Evolutionary conservation across 768 basidiomycete genomes (phyloP).

Genomic region (Boletus reticuloceps): DNA sequence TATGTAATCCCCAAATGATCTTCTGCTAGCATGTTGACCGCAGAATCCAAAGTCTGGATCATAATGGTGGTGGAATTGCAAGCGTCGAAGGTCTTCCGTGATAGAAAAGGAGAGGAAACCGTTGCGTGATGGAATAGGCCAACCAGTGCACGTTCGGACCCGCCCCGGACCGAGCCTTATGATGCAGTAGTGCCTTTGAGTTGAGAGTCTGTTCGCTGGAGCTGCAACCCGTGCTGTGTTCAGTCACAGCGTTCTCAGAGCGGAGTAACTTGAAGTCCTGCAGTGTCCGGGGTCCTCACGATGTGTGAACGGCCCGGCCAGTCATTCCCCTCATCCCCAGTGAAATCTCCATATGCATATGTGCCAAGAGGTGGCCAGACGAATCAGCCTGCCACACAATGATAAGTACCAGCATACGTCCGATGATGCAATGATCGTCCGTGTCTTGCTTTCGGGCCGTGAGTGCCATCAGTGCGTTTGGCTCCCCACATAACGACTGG

Average conservation of each 20-base stretch:
- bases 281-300: slow-evolving; percentile 18
- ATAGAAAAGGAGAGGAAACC: not conserved
- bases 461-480: not conserved
- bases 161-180: not conserved
- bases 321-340: too few species aligned
- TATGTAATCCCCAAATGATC: slow-evolving; percentile 80
- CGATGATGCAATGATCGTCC: too few species aligned
- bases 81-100: not conserved
- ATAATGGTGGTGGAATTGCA: slow-evolving; percentile 7
- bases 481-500: not conserved
- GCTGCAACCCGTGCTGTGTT: slow-evolving; percentile 1
- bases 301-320: too few species aligned
- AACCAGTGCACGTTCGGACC: not conserved
- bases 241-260: not conserved
- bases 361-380: too few species aligned
- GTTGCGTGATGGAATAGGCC: not conserved
- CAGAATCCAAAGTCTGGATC: slow-evolving; percentile 15
- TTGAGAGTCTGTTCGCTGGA: not conserved
- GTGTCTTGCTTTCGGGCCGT: too few species aligned
- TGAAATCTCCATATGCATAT: too few species aligned
- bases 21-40: slow-evolving; percentile 34
- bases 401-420: too few species aligned
- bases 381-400: too few species aligned
- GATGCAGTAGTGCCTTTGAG: not conserved
- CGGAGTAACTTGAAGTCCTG: not conserved